These are phyloP conservation scores for Penicillium thymicola DNA, from an alignment of 2,329 filamentous ascomycete genomes.

Conservation along the genomic window DNA sequence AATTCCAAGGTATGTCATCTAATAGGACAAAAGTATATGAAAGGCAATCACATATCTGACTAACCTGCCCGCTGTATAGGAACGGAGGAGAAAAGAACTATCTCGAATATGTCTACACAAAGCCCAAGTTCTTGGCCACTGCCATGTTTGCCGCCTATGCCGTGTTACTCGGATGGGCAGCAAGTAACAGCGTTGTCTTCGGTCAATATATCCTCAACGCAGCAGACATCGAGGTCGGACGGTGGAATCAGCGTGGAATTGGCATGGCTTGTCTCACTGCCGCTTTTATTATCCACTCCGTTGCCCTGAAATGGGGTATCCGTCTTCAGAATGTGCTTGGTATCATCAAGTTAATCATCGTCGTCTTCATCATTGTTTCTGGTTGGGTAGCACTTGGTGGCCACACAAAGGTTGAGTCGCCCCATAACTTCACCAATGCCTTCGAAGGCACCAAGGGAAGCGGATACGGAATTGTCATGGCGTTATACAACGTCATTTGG, in stretches of 20 bases:
- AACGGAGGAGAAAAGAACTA: conserved; percentile 55
- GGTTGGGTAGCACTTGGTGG: conserved; percentile 41
- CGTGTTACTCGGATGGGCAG: conserved; percentile 51
- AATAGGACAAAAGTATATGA: background rate
- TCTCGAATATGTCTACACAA: conserved; percentile 52
- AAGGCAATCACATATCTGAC: background rate
- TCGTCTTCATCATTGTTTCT: conserved; percentile 47
- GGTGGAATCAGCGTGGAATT: conserved; percentile 51
- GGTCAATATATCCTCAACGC: conserved; percentile 53
- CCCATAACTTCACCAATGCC: conserved; percentile 38
- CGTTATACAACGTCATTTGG: conserved; percentile 60
- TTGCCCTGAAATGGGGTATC: conserved; percentile 48
- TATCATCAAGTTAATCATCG: conserved; percentile 49
- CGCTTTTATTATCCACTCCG: conserved; percentile 49
- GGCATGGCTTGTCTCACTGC: conserved; percentile 48
- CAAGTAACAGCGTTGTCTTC: conserved; percentile 53
- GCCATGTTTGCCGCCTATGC: conserved; percentile 54
- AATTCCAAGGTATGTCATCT: conserved; percentile 39
- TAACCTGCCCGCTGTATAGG: conserved; percentile 26
- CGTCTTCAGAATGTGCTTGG: conserved; percentile 51
- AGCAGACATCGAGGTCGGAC: conserved; percentile 38
- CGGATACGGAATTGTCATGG: conserved; percentile 53
- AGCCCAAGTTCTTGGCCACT: conserved; percentile 52
- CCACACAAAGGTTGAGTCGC: conserved; percentile 36
- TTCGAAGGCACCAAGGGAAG: conserved; percentile 39